phyloP scores from a whole-genome alignment of 2,329 filamentous ascomycete species.

The Botrytis medusae region DNA sequence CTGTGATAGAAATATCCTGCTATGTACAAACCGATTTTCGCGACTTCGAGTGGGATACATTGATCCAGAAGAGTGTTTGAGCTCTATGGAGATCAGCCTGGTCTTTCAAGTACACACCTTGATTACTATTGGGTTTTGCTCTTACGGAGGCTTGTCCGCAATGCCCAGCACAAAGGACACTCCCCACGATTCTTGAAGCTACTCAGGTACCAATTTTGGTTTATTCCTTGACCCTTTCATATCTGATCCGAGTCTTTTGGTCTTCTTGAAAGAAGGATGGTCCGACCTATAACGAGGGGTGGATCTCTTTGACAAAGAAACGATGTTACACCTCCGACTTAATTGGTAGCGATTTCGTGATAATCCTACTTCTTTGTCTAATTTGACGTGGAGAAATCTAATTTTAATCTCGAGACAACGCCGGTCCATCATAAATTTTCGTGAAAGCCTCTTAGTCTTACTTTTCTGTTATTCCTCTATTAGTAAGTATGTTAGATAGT shows the following conservation, averaged over 20 bases:
- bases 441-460: not conserved
- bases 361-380: constrained; percentile 7
- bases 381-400: not conserved
- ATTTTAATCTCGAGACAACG: constrained; percentile 7
- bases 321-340: not conserved
- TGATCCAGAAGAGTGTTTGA: not conserved
- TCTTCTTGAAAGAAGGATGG: not conserved
- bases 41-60: not conserved
- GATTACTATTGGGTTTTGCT: not conserved
- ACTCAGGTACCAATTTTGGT: constrained; percentile 1
- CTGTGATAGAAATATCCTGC: not conserved
- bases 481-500: not conserved
- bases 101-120: not conserved
- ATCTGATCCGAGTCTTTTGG: not conserved
- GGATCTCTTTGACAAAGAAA: constrained; percentile 1
- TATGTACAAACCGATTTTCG: not conserved
- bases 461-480: not conserved
- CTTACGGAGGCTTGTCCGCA: not conserved
- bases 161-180: constrained; percentile 8
- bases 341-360: not conserved
- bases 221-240: constrained; percentile 5
- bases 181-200: constrained; percentile 2
- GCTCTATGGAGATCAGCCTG: not conserved
- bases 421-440: not conserved
- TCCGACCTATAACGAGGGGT: not conserved